phyloP scores from a whole-genome alignment of 257 asterid genomes.

The Plantago ovata region DNA sequence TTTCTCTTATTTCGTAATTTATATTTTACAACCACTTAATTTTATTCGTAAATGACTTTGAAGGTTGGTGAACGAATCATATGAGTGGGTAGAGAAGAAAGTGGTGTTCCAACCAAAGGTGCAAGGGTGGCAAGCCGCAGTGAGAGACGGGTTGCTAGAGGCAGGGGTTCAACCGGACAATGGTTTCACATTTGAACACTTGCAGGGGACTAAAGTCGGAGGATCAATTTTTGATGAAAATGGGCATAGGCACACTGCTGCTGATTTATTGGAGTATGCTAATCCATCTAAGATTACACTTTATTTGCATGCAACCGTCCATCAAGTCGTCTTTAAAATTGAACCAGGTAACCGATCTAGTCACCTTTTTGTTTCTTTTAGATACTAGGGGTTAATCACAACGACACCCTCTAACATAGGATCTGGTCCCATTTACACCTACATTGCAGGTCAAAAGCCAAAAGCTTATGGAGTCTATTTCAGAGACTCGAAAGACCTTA shows the following conservation, averaged over 20 bases:
- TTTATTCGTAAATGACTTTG: not conserved
- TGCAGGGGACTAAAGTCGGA: constrained; percentile 69
- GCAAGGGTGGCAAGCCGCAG: constrained; percentile 66
- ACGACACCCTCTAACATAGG: too few species aligned
- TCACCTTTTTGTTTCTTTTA: too few species aligned
- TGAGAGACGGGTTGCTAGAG: constrained; percentile 55
- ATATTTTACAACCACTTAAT: not conserved
- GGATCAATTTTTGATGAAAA: constrained; percentile 58
- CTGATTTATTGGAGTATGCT: constrained; percentile 75
- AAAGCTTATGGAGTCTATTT: constrained; percentile 58
- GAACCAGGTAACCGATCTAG: constrained; percentile 28
- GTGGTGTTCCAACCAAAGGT: constrained; percentile 55
- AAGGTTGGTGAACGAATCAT: constrained; percentile 46
- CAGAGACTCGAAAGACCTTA: constrained; percentile 39
- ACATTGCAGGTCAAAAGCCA: constrained; percentile 33
- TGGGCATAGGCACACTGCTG: constrained; percentile 73
- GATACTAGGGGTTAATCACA: too few species aligned
- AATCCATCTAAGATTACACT: constrained; percentile 36
- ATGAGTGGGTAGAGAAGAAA: constrained; percentile 72
- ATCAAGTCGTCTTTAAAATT: constrained; percentile 42
- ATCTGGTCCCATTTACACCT: too few species aligned
- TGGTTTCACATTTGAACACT: constrained; percentile 56
- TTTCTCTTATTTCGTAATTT: not conserved
- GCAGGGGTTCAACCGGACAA: constrained; percentile 53
- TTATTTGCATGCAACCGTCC: constrained; percentile 50